Conservation (phyloP, 306 rosid species). For the Spatholobus suberectus region DNA sequence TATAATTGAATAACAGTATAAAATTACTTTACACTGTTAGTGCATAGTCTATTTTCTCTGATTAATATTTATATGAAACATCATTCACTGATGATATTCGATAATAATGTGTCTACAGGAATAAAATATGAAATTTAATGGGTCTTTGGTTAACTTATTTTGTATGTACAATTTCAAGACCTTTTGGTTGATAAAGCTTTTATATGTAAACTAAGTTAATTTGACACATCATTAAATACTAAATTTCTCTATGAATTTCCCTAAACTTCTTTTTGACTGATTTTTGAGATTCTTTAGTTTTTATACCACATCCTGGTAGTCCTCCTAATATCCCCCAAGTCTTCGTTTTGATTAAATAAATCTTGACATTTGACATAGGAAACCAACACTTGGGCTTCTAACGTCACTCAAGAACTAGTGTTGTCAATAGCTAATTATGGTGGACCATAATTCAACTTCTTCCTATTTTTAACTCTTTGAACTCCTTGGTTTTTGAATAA, state of each 20-base stretch:
- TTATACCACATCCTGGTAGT: not conserved
- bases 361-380: conserved; percentile 10
- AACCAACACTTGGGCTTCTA: conserved; percentile 13
- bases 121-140: not conserved
- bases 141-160: not conserved
- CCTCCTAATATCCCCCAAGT: not conserved
- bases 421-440: conserved; percentile 25
- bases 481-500: conserved; percentile 19
- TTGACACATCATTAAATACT: not conserved
- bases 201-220: not conserved
- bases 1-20: too few species aligned
- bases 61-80: not conserved
- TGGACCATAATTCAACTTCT: conserved; percentile 28
- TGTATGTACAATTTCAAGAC: not conserved
- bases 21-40: too few species aligned
- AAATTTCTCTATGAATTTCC: not conserved
- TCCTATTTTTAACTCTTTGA: conserved; percentile 24
- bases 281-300: conserved; percentile 17
- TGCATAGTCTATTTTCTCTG: too few species aligned
- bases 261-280: not conserved
- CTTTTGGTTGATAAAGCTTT: not conserved
- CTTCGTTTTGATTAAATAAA: not conserved
- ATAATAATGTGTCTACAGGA: not conserved
- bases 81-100: not conserved
- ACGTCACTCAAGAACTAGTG: not conserved